Base-by-base conservation (phyloP, 1,284 basidiomycete species). In the Tremellales sp. region DNA sequence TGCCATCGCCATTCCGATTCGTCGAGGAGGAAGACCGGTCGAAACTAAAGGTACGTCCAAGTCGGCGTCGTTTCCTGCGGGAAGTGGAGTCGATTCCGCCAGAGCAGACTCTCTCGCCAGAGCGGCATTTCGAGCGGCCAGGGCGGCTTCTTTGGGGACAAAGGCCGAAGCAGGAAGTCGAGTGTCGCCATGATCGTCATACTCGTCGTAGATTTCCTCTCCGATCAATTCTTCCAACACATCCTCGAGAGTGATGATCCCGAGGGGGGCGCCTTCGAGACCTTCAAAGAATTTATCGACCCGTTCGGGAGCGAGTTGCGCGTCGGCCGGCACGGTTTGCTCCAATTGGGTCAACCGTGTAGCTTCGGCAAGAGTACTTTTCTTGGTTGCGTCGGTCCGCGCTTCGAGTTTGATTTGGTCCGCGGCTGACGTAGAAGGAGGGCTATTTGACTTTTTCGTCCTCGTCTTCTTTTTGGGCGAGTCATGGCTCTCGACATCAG, bases 221-320 rank as follows among this genome's bases (percentile, higher is more conserved):
- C 88, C 87, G 44, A 91, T 89, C 7, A 91, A 76, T 63, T 90
- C 88, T 79, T 94, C 90, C 8, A 94, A 76, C 14, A 94, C 87
- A 57, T 94, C 90, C 69, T 94, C 91, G 3, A 94, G 78, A 1
- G 91, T 94, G 56, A 94, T 93, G 65, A 94, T 90, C 50, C 91
- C 91, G 21, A 94, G 75, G 1, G 89, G 89, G 79, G 83, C 66
- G 84, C 86, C 66, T 47, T 69, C 65, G 39, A 86, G 79, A 41
- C 78, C 79, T 73, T 85, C 82, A 62, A 88, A 74, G 71, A 89
- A 87, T 73, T 84, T 81, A 26, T 83, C 80, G 21, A 84, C 85
- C 40, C 78, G 79, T 54, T 80, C 78, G 58, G 84, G 81, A 3
- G 81, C 78, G 43, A 91, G 69, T 42, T 86, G 83, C 22, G 85